Evolutionary conservation across 2,329 filamentous ascomycete species (phyloP), one percentile per base, ranked within the genome.

Genomic region (Fusarium proliferatum): DNA sequence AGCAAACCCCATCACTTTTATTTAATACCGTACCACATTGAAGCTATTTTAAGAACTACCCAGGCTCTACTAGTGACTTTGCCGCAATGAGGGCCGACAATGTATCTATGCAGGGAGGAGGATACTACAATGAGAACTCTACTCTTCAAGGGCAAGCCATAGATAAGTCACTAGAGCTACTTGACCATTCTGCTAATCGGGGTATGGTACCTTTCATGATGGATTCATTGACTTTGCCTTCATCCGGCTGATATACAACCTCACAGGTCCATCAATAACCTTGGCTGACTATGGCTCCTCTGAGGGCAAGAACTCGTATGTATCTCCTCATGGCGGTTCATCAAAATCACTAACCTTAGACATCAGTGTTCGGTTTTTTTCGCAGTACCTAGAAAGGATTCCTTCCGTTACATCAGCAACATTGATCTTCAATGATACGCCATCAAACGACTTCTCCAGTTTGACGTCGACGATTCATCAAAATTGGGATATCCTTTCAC

Each of bases 141-240:
- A 16, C 5, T 17, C 56, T 58, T 38, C 33, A 58, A 30, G 56
- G 9, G 0, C 17, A 28, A 9, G 42, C 41, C 0, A 51, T 51
- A 21, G 33, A 51, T 2, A n/a, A 15, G 4, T 58, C 33, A 4
- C 9, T 58, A 8, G 23, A 26, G 13, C 19, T 51, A 1, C 17
- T 58, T 3, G 2, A 2, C 8, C 23, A 8, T 8, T 13, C 23
- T 0, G 7, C 0, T 0, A 2, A 28, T 23, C 7, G 2, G 1
- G 23, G 42, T 38, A 38, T 11, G 19, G 0, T 28, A 1, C 7
- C 7, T 7, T 23, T 6, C 5, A 7, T 9, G 2, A 6, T 56
- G 3, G 3, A 2, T 12, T 0, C 2, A 3, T 12, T 11, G 3
- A 11, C 3, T 26, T 9, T 2, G 6, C 12, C 1, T 23, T 45